Percentiles rank a stretch among this genome's conserved stretches.
Evolutionary conservation across 2,329 filamentous ascomycete genomes (phyloP).

Genomic region (Fusarium pseudoanthophilum): DNA sequence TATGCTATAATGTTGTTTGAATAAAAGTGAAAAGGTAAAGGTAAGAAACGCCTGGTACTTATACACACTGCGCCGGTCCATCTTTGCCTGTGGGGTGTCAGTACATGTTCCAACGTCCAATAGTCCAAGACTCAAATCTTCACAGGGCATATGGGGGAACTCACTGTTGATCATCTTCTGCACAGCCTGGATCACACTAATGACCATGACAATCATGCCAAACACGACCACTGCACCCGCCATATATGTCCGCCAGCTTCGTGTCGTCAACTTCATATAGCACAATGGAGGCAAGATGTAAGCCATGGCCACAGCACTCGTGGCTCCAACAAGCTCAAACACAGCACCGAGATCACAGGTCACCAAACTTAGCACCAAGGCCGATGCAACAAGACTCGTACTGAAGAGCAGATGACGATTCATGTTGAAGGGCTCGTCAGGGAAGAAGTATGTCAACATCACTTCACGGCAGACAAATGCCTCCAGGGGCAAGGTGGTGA

Average conservation of each 20-base stretch:
- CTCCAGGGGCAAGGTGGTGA: conserved; percentile 94
- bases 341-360: conserved; percentile 95
- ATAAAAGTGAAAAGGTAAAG: conserved; percentile 3
- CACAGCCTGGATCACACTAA: conserved; percentile 79
- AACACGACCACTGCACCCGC: conserved; percentile 80
- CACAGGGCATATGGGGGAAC: not conserved
- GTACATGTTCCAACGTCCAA: not conserved
- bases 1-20: conserved; percentile 16
- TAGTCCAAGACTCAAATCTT: not conserved
- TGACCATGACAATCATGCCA: conserved; percentile 81
- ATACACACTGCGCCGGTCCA: conserved; percentile 42
- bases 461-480: conserved; percentile 98
- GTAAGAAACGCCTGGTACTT: conserved; percentile 1
- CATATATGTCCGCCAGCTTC: conserved; percentile 78
- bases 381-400: conserved; percentile 80
- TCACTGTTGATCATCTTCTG: conserved; percentile 70
- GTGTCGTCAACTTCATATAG: conserved; percentile 89
- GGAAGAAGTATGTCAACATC: conserved; percentile 86
- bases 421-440: conserved; percentile 79
- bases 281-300: conserved; percentile 96
- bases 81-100: conserved; percentile 42
- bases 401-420: conserved; percentile 89
- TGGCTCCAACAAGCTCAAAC: conserved; percentile 95
- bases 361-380: conserved; percentile 80
- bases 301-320: conserved; percentile 90